Conservation (phyloP, 495 filamentous ascomycete genomes). For the Trichoderma erinaceum region DNA sequence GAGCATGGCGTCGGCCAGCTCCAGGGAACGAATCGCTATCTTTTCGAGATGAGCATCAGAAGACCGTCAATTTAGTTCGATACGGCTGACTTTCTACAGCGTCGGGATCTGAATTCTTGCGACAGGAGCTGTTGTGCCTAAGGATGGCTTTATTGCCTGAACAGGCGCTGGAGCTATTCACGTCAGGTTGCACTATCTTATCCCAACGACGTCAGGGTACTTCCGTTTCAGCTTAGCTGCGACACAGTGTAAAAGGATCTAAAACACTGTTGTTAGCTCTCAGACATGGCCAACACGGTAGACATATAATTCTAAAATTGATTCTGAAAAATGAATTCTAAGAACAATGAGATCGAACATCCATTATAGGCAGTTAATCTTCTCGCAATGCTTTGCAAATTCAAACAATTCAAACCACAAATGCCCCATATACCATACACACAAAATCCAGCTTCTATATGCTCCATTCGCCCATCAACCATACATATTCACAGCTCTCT, state of each 20-base stretch:
- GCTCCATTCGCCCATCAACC: background rate
- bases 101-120: background rate
- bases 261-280: background rate
- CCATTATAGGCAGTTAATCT: background rate
- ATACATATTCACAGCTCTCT: background rate
- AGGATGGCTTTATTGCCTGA: background rate
- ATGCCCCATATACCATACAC: background rate
- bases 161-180: constrained; percentile 1
- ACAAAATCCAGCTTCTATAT: background rate
- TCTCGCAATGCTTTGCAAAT: background rate
- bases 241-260: background rate
- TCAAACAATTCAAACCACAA: background rate
- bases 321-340: no score
- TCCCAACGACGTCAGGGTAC: constrained; percentile 8
- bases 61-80: background rate
- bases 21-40: constrained; percentile 19
- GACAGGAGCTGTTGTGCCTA: background rate
- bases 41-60: constrained; percentile 11
- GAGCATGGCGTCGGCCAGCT: constrained; percentile 63
- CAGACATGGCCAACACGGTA: background rate
- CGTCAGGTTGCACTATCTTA: constrained; percentile 3
- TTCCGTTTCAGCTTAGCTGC: background rate
- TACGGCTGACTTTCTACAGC: background rate
- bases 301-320: background rate
- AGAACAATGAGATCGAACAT: no score